Evolutionary conservation across 2,329 filamentous ascomycete species (phyloP).

Genomic region (Calonectria fujianensis): DNA sequence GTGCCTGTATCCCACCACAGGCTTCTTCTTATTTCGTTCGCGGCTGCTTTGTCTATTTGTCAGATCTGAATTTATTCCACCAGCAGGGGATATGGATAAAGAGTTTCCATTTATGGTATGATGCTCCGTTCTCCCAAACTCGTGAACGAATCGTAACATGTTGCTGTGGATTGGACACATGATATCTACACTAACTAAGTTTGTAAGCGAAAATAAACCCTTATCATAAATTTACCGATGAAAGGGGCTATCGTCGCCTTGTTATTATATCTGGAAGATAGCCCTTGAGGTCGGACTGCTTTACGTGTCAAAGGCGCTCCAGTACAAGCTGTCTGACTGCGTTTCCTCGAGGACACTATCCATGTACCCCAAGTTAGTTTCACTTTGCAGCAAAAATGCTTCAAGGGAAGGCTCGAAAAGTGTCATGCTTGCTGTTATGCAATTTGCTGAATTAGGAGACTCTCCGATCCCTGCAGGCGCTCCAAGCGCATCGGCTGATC

Average conservation of each 20-base stretch:
- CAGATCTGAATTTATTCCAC: too few species aligned
- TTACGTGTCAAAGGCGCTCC: background rate
- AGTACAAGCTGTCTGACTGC: background rate
- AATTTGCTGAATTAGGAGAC: background rate
- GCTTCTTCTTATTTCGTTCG: background rate
- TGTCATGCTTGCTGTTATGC: background rate
- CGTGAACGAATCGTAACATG: background rate
- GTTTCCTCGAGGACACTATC: background rate
- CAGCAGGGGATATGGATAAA: background rate
- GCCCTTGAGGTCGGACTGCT: background rate
- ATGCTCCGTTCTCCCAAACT: background rate
- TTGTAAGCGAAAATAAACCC: background rate
- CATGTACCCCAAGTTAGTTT: background rate
- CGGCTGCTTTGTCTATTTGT: too few species aligned
- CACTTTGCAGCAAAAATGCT: background rate
- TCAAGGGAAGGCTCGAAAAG: background rate
- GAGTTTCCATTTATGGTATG: background rate
- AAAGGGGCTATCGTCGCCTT: fast-evolving
- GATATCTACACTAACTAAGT: too few species aligned
- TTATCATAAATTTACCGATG: too few species aligned
- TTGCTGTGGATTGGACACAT: too few species aligned
- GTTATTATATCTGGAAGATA: background rate
- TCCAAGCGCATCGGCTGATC: background rate
- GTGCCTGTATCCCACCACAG: background rate
- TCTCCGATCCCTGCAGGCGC: background rate